Evolutionary conservation across 768 basidiomycete species (phyloP), one percentile per base, ranked within the genome.

Genomic region (Pseudohyphozyma bogoriensis): DNA sequence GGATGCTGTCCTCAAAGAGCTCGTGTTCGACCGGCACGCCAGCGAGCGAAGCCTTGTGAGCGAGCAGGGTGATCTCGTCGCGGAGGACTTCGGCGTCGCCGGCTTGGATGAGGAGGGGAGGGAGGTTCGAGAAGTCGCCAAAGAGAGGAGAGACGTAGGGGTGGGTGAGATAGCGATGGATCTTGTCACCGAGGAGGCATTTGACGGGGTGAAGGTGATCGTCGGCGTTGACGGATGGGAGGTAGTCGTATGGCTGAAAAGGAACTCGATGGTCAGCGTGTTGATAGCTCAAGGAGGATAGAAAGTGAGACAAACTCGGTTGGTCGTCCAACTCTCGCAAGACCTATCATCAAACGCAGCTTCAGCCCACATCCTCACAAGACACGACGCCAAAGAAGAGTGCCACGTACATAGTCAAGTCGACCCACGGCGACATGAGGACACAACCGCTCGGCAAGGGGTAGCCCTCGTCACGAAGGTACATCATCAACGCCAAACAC

Each of bases 131-230:
- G 62, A 92, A 85, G 71, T 90, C 82, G 24, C 95, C 93, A 68
- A 99, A 99, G 20, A 99, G 77, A 1, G 89, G 93, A 60, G 88
- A 91, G 13, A 86, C 93, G 68, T 99, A 99, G 13, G 93, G 93
- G 73, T 99, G 91, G 0, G 91, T 96, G 49, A 96, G 77, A 72
- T 89, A 93, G 60, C 83, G 78, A 68, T 85, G 55, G 39, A 71
- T 66, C 33, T 56, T 45, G 31, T 65, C 64, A 18, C 92, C 93
- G 16, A 97, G 83, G 70, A 96, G 95, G 69, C 92, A 85, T n/a
- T 83, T 82, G 55, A 99, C 85, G 1, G 93, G 93, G 71, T 97
- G 87, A 70, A 96, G 79, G 72, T 92, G 90, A 69, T 89, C 87
- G 59, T 84, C 77, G 1, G 77, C 76, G 29, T 78, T 76, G 8